Percentiles rank a stretch among this genome's conserved stretches.
These are phyloP conservation scores for Balakata baccata DNA, from an alignment of 345 rosid species.

Conservation along the genomic window DNA sequence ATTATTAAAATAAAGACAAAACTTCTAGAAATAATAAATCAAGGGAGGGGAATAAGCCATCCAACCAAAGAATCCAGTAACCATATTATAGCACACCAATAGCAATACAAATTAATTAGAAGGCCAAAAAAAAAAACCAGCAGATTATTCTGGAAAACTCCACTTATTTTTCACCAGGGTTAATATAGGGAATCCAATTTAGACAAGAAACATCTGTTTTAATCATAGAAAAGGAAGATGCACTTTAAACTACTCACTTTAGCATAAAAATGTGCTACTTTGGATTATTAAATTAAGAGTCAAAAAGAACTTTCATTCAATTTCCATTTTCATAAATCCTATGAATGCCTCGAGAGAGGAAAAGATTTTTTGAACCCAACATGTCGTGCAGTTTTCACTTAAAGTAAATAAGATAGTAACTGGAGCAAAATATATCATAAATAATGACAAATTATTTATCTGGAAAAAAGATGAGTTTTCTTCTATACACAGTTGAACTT, in stretches of 20 bases:
- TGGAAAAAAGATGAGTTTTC: not conserved
- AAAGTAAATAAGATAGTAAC: not conserved
- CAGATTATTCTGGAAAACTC: not conserved
- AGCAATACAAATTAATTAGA: not conserved
- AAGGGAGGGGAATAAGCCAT: not conserved
- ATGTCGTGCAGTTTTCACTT: not conserved
- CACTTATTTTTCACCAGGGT: not conserved
- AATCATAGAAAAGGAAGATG: not conserved
- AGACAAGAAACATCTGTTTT: not conserved
- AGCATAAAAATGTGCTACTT: not conserved
- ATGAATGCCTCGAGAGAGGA: not conserved
- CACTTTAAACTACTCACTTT: not conserved
- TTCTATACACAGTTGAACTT: not conserved
- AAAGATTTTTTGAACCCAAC: not conserved
- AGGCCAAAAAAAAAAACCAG: not conserved
- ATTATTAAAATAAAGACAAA: not conserved
- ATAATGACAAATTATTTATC: not conserved
- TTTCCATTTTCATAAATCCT: not conserved
- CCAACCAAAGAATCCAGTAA: not conserved
- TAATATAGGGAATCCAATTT: not conserved
- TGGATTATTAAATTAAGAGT: not conserved
- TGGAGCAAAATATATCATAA: not conserved
- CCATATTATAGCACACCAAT: not conserved
- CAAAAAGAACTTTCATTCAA: not conserved
- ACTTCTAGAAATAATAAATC: not conserved